Evolutionary conservation across 768 basidiomycete species (phyloP).

Genomic region (Tylopilus sp.): DNA sequence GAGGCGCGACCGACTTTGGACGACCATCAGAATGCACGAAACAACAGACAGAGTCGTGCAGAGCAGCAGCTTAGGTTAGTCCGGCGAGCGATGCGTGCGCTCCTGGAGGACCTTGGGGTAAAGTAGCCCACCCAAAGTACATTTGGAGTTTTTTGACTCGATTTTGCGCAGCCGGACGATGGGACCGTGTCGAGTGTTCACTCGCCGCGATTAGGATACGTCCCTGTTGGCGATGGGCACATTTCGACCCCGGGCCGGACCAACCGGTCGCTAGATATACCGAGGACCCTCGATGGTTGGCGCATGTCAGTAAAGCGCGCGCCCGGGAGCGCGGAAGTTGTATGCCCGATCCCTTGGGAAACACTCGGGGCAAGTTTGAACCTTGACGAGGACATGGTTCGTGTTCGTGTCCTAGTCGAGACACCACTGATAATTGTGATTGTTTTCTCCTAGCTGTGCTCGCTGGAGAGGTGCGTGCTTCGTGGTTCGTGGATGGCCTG

Average conservation of each 20-base stretch:
- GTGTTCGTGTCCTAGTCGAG: slow-evolving; percentile 12
- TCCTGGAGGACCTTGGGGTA: slow-evolving; percentile 42
- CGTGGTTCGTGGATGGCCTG: background rate
- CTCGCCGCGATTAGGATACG: slow-evolving; percentile 9
- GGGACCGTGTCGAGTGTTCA: slow-evolving; percentile 9
- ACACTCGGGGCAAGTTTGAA: slow-evolving; percentile 26
- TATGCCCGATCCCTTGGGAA: slow-evolving; percentile 31
- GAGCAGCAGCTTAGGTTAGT: slow-evolving; percentile 33
- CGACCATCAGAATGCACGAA: slow-evolving; percentile 26
- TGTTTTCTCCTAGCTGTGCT: slow-evolving; percentile 21
- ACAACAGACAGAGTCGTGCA: slow-evolving; percentile 34
- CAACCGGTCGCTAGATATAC: background rate
- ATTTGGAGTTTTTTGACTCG: background rate
- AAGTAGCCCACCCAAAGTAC: slow-evolving; percentile 1
- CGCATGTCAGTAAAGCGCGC: slow-evolving; percentile 39
- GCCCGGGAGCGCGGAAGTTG: slow-evolving; percentile 33
- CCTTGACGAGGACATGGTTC: slow-evolving; percentile 41
- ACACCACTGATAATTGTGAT: background rate
- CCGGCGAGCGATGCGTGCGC: slow-evolving; percentile 39
- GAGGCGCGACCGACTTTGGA: slow-evolving; percentile 29
- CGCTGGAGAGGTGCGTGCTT: slow-evolving; percentile 28
- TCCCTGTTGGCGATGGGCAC: background rate
- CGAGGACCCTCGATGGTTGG: slow-evolving; percentile 31
- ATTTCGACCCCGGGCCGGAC: slow-evolving; percentile 7
- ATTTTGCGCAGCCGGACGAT: slow-evolving; percentile 19